phyloP scores from a whole-genome alignment of 305 asterid genomes.

The Plantago coronopus region DNA sequence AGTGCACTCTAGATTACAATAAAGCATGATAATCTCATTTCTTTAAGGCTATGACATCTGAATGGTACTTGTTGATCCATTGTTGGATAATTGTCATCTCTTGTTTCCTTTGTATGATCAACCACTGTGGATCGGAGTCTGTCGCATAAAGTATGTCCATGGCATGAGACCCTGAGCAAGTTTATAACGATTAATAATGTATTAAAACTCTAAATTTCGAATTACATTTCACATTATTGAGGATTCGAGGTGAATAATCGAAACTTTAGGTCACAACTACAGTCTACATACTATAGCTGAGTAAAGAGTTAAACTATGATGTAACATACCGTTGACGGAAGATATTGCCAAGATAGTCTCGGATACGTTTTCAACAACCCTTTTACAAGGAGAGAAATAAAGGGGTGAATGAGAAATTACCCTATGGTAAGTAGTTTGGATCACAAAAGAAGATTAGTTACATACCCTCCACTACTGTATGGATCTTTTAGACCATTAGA shows the following conservation, averaged over 20 bases:
- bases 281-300: too few relatives aligned
- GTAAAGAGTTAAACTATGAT: background rate
- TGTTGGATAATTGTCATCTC: conserved; percentile 35
- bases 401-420: background rate
- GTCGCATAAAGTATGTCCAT: conserved; percentile 35
- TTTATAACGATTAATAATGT: background rate
- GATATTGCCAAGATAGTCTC: conserved; percentile 40
- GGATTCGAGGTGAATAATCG: too few relatives aligned
- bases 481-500: conserved; percentile 76
- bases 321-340: conserved; percentile 38
- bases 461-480: conserved; percentile 64
- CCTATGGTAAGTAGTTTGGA: too few relatives aligned
- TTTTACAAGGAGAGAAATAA: conserved; percentile 14
- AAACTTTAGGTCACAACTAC: too few relatives aligned
- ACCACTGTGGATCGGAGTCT: conserved; percentile 48
- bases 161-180: conserved; percentile 52
- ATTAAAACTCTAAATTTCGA: too few relatives aligned
- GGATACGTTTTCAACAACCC: conserved; percentile 50
- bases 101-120: conserved; percentile 37
- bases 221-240: too few relatives aligned
- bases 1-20: background rate
- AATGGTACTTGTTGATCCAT: conserved; percentile 47
- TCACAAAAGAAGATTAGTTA: too few relatives aligned
- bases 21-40: background rate
- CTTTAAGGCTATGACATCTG: conserved; percentile 32